phyloP scores from a whole-genome alignment of 768 basidiomycete genomes.

The Mycena albidolilacea region DNA sequence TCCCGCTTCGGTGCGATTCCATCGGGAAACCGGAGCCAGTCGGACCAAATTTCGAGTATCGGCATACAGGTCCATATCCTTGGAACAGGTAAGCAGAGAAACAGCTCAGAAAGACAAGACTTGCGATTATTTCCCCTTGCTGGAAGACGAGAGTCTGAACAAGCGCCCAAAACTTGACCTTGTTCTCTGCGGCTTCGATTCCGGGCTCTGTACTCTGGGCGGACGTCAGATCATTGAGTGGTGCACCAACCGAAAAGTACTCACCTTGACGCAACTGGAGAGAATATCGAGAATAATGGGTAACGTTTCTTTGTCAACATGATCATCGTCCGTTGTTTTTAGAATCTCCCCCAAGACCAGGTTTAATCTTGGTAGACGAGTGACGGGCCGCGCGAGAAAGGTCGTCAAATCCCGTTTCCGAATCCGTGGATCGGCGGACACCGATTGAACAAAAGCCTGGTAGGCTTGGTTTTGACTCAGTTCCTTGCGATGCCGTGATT shows the following conservation, averaged over 20 bases:
- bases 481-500: conserved; percentile 86
- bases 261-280: conserved; percentile 75
- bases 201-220: conserved; percentile 85
- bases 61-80: conserved; percentile 90
- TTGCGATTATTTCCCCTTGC: conserved; percentile 86
- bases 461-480: conserved; percentile 79
- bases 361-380: conserved; percentile 86
- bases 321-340: conserved; percentile 77
- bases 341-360: conserved; percentile 80
- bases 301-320: conserved; percentile 84
- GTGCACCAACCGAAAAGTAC: neutral
- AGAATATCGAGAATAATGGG: conserved; percentile 81
- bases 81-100: conserved; percentile 12
- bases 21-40: conserved; percentile 74
- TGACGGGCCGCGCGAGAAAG: conserved; percentile 89
- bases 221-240: neutral
- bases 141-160: conserved; percentile 83
- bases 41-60: conserved; percentile 82
- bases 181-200: conserved; percentile 91
- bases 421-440: conserved; percentile 74
- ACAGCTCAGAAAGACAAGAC: conserved; percentile 42
- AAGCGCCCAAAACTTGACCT: conserved; percentile 89
- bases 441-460: conserved; percentile 73
- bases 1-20: conserved; percentile 73
- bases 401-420: conserved; percentile 85